Base-by-base conservation (phyloP, 2,329 filamentous ascomycete species). In the Leptographium lundbergii region DNA sequence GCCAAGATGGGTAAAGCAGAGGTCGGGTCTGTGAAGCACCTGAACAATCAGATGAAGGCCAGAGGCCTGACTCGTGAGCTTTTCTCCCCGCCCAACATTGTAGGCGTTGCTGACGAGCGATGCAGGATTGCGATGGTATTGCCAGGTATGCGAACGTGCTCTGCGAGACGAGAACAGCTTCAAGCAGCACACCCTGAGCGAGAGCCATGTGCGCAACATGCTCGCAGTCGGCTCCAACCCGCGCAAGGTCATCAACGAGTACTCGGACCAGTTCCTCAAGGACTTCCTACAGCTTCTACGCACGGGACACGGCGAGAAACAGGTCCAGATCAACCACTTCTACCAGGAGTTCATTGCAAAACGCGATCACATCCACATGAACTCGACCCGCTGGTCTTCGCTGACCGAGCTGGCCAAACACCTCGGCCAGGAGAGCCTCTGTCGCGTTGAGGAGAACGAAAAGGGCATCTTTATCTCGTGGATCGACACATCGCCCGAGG, bases 341-440 rank as follows among this genome's bases (percentile, higher is more conserved):
- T 99, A 99, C 73, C 90, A 97, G 70, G 86, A 91, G 68, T 94
- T 95, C 67, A 96, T 97, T 65, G 80, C 84, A 19, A 87, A 92
- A 65, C 61, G 63, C 71, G 81, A 90, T 67, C 92, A 97, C 69
- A 77, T 94, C 10, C 94, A 97, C 69, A 91, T 97, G 88, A 96
- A 96, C 71, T 79, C 90, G 9, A 97, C 94, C 0, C 86, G 87
- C 67, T 97, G 91, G 91, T 82, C 86, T 4, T 89, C 83, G 58
- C 74, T 99, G 65, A 92, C 91, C 3, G 91, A 97, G 66, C 95
- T 96, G 69, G 89, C 88, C 17, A 95, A 96, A 68, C 76, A 89
- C 67, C 74, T 99, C 1, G 91, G 92, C 0, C 76, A 88, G 25
- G 91, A 97, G 70, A 89, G 92, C 0, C 84, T 96, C 53, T 95